phyloP scores from a whole-genome alignment of 345 rosid species.

The Eucalyptus pauciflora region DNA sequence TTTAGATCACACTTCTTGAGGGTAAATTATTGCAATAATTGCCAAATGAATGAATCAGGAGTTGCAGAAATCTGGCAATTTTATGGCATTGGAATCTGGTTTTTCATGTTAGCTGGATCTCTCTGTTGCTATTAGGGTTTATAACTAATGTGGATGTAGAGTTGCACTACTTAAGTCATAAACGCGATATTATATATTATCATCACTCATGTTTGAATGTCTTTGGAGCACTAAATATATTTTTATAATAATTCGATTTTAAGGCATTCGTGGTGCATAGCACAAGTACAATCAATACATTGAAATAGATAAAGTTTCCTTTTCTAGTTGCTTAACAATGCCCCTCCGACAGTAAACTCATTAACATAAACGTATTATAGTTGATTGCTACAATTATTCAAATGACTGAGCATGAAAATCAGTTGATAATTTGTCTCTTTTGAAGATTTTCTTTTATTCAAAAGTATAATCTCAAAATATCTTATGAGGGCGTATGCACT shows the following conservation, averaged over 20 bases:
- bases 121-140: not conserved
- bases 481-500: not conserved
- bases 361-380: not conserved
- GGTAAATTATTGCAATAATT: not conserved
- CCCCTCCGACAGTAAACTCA: not conserved
- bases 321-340: not conserved
- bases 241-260: not conserved
- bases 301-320: not conserved
- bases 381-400: not conserved
- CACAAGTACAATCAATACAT: not conserved
- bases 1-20: not conserved
- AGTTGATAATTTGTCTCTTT: not conserved
- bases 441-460: not conserved
- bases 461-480: not conserved
- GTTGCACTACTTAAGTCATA: not conserved
- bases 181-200: not conserved
- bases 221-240: not conserved
- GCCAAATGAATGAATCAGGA: not conserved
- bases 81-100: not conserved
- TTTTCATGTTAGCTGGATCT: not conserved
- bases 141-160: not conserved
- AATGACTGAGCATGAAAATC: not conserved
- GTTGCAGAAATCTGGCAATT: not conserved
- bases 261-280: not conserved
- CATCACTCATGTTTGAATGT: not conserved